phyloP scores from a whole-genome alignment of 2,329 filamentous ascomycete genomes.

The Penicillium sp. region DNA sequence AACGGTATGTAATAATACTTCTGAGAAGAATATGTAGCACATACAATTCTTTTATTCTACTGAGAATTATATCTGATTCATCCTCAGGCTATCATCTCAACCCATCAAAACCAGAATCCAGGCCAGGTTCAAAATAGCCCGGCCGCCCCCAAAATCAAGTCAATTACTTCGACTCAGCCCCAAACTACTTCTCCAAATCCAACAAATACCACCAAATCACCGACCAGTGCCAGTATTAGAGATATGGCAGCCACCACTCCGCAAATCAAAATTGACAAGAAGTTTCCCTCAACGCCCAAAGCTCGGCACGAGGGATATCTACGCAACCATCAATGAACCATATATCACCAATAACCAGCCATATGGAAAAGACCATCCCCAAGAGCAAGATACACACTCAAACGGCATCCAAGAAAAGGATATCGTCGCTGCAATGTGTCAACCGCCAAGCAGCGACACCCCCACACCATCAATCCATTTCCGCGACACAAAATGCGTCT shows the following conservation, averaged over 20 bases:
- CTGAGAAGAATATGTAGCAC: background rate
- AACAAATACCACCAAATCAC: conserved; percentile 26
- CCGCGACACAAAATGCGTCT: conserved; percentile 16
- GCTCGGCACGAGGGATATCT: conserved; percentile 27
- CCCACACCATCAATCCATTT: conserved; percentile 14
- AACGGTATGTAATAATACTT: conserved; percentile 15
- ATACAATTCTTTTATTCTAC: background rate
- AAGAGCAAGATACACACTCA: background rate
- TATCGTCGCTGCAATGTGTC: conserved; percentile 20
- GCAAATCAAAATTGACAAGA: conserved; percentile 24
- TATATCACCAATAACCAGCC: conserved; percentile 13
- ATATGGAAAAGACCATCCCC: background rate
- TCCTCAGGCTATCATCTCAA: conserved; percentile 8
- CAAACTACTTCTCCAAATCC: conserved; percentile 33
- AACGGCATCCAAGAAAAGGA: conserved; percentile 7
- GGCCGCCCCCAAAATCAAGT: conserved; percentile 30
- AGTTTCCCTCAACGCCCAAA: conserved; percentile 22
- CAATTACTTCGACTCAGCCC: conserved; percentile 26
- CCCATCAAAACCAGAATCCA: conserved; percentile 19
- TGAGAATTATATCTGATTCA: background rate
- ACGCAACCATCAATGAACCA: conserved; percentile 28
- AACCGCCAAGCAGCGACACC: background rate
- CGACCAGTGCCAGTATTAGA: conserved; percentile 31
- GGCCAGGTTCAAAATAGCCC: conserved; percentile 29
- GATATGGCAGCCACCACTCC: conserved; percentile 29